A percentile compares a stretch with the other conserved stretches of the same genome.
phyloP scores from a whole-genome alignment of 2,329 filamentous ascomycete species.

The Cordyceps militaris region DNA sequence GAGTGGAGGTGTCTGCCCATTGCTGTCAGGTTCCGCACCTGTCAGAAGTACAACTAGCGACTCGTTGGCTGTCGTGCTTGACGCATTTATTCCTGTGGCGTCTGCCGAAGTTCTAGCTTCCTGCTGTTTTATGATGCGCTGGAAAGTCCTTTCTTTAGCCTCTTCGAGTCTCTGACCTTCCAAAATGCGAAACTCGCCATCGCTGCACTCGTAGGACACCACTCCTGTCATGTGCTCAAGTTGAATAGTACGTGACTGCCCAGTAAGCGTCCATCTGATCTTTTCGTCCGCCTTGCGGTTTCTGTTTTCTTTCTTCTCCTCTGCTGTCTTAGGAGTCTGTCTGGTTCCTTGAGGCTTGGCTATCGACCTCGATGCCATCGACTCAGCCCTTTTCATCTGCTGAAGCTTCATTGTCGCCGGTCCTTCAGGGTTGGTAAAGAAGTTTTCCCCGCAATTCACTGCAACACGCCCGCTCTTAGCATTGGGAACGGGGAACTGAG shows the following conservation, averaged over 20 bases:
- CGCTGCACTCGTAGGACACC: slow-evolving; percentile 3
- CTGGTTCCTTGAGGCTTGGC: not conserved
- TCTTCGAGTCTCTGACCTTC: not conserved
- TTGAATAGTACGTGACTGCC: not conserved
- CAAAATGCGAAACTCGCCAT: slow-evolving; percentile 4
- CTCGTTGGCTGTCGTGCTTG: not conserved
- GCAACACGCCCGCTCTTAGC: not conserved
- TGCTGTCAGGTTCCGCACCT: not conserved
- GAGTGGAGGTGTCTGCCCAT: not conserved
- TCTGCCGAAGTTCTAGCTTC: not conserved
- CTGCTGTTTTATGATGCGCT: not conserved
- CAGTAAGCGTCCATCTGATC: slow-evolving; percentile 3
- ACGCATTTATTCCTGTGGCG: not conserved
- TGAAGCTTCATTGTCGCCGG: not conserved
- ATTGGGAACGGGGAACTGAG: not conserved
- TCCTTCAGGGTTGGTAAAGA: not conserved
- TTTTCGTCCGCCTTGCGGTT: slow-evolving; percentile 1
- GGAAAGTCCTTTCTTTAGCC: not conserved
- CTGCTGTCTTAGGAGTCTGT: not conserved
- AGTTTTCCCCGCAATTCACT: not conserved
- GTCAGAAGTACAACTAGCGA: too few species aligned
- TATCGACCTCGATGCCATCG: not conserved
- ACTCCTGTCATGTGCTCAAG: not conserved
- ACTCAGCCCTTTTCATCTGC: not conserved
- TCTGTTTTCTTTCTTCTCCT: slow-evolving; percentile 3